These are phyloP conservation scores for Epichloe sp. DNA, from an alignment of 2,329 filamentous ascomycete genomes.

Conservation along the genomic window DNA sequence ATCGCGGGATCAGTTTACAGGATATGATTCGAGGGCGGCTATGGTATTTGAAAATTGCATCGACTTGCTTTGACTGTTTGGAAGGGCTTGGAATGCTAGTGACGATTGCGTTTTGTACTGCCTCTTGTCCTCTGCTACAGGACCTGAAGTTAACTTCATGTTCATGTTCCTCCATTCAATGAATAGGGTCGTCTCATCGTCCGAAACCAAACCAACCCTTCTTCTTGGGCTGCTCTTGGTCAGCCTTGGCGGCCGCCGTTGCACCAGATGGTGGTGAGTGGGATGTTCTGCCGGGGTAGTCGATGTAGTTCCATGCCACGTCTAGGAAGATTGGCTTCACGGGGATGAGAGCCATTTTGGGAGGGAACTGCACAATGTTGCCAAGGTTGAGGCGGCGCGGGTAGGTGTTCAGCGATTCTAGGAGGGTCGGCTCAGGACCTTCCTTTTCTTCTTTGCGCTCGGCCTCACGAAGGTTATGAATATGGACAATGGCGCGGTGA, in stretches of 20 bases:
- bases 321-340: constrained; percentile 95
- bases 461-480: constrained; percentile 50
- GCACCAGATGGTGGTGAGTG: constrained; percentile 5
- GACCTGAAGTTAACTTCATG: background rate
- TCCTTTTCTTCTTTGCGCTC: constrained; percentile 27
- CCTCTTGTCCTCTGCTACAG: too few relatives aligned
- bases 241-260: constrained; percentile 23
- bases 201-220: constrained; percentile 70
- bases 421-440: constrained; percentile 37
- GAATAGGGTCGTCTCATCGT: constrained; percentile 21
- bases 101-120: too few relatives aligned
- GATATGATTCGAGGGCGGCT: too few relatives aligned
- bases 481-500: constrained; percentile 73
- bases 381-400: constrained; percentile 60
- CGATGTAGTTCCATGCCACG: constrained; percentile 94
- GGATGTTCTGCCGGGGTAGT: constrained; percentile 57
- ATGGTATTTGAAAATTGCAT: too few relatives aligned
- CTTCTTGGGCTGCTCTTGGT: constrained; percentile 34
- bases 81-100: too few relatives aligned
- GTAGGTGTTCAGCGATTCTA: constrained; percentile 66
- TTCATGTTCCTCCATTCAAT: background rate
- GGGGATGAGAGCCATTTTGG: constrained; percentile 67
- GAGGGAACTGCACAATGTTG: constrained; percentile 79
- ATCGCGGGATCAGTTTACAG: too few relatives aligned
- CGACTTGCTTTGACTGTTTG: too few relatives aligned